Evolutionary conservation across 768 basidiomycete species (phyloP), one percentile per base, ranked within the genome.

Genomic region (Termitomyces titanicus): DNA sequence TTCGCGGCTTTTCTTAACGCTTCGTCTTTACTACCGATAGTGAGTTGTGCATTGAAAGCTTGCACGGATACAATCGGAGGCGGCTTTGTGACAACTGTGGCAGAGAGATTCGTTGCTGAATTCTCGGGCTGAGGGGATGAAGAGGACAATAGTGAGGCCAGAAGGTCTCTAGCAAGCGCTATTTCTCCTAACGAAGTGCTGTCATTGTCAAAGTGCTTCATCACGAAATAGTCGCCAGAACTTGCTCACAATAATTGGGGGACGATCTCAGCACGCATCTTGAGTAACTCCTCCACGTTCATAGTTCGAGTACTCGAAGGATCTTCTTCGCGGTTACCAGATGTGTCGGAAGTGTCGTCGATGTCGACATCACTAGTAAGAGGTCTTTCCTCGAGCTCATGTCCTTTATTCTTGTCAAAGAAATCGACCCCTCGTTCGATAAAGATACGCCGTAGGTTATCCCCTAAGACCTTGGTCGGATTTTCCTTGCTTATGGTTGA

Each of bases 121-220:
- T 24, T 40, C 34, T 55, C 37, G n/a, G 54, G 35, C 13, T 58
- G 40, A 25, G 61, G 22, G 44, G 66, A 55, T 34, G 68, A 47
- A 45, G 74, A 70, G 29, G 78, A 70, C 13, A 91, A 70, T 13
- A 92, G 71, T 25, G 83, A 74, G 22, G 78, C 72, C 27, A 94
- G 71, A 22, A 94, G 74, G 57, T 91, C 88, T 60, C 79, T 81
- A 10, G 89, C 89, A 53, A 86, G 84, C 7, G 81, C 79, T 81
- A 93, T 88, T 69, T 94, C 92, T 53, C 89, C 89, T 45, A 85
- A 70, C 25, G 90, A 88, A 56, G 85, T 80, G 59, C 89, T 91
- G 46, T 38, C 37, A 52, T 50, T 27, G 50, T 58, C 64, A 53
- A 60, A 47, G 51, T 39, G 22, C 22, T 45, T 44, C 39, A 24